Percentiles rank a stretch among this genome's conserved stretches.
Evolutionary conservation across 345 rosid species (phyloP).

Genomic region (Acer negundo): DNA sequence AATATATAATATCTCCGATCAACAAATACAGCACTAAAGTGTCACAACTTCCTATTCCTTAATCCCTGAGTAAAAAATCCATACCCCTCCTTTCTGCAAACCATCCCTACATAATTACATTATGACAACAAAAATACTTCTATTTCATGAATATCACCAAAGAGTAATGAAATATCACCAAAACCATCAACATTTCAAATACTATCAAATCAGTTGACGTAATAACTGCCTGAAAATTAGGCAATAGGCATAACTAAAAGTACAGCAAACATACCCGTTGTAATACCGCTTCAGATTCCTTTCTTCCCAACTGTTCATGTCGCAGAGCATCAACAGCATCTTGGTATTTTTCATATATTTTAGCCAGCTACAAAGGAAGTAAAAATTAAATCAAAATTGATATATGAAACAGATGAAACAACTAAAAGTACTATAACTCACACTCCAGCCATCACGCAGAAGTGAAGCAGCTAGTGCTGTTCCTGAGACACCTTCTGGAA

Average conservation of each 20-base stretch:
- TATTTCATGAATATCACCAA: constrained; percentile 9
- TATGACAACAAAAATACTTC: not conserved
- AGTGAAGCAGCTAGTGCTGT: constrained; percentile 94
- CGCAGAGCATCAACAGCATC: constrained; percentile 96
- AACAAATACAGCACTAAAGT: not conserved
- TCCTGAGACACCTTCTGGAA: constrained; percentile 92
- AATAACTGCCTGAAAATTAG: not conserved
- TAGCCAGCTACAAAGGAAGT: constrained; percentile 58
- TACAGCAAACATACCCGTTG: constrained; percentile 64
- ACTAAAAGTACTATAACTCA: constrained; percentile 40
- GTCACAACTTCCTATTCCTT: not conserved
- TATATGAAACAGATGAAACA: constrained; percentile 12
- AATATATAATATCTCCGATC: not conserved
- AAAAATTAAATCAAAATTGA: not conserved
- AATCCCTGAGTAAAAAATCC: not conserved
- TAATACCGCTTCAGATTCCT: constrained; percentile 81
- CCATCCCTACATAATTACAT: not conserved
- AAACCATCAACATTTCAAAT: not conserved
- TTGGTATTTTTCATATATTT: constrained; percentile 93
- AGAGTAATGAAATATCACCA: not conserved
- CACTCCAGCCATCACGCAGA: constrained; percentile 99
- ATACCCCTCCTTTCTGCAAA: not conserved
- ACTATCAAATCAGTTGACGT: not conserved
- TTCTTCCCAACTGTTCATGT: constrained; percentile 95
- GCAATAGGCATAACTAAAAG: constrained; percentile 1